Evolutionary conservation across 1,284 basidiomycete genomes (phyloP), one percentile per base, ranked within the genome.

Genomic region (Sphaerobolus stellatus): DNA sequence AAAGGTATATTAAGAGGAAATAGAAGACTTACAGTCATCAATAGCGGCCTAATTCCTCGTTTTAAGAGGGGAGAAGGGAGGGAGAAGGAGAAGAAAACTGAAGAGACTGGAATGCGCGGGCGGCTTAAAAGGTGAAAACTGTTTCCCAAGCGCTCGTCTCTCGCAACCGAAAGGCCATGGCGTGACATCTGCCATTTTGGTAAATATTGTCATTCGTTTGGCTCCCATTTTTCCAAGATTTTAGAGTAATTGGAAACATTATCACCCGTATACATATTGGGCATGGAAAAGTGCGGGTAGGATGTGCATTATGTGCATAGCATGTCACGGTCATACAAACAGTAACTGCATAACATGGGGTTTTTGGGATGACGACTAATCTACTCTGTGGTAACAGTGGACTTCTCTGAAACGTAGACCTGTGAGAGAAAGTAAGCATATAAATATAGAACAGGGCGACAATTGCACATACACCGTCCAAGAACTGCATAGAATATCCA

Each of bases 391-490:
- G 58, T 25, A 61, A 90, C 79, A 30, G 84, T 84, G 59, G 82
- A 82, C 80, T 86, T 90, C 68, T 88, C 88, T 38, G 93, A 94
- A 61, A 94, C 92, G 73, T 98, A 98, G 79, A 98, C 87, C 77
- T 76, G 65, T 57, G 68, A 72, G 52, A 73, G 61, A 70, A 74
- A 58, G 4, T 5, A 9, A 27, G 18, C 13, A 5, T 13, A 36
- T 8, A 48, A 41, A 29, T 48, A 1, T 22, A 14, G 22, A 25
- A 43, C n/a, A 18, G 28, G 38, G 2, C n/a, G 25, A 46, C 9
- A n/a, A 11, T 22, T 16, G 6, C 28, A 54, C 53, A 31, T 43
- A 54, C 53, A 56, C 89, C 89, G 64, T 92, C 89, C 71, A 92
- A 76, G 78, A 92, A 92, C 53, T 54, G 6, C 22, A 30, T 11